These are phyloP conservation scores for Termitomyces sp. DNA, from an alignment of 1,284 basidiomycete genomes.

Conservation along the genomic window DNA sequence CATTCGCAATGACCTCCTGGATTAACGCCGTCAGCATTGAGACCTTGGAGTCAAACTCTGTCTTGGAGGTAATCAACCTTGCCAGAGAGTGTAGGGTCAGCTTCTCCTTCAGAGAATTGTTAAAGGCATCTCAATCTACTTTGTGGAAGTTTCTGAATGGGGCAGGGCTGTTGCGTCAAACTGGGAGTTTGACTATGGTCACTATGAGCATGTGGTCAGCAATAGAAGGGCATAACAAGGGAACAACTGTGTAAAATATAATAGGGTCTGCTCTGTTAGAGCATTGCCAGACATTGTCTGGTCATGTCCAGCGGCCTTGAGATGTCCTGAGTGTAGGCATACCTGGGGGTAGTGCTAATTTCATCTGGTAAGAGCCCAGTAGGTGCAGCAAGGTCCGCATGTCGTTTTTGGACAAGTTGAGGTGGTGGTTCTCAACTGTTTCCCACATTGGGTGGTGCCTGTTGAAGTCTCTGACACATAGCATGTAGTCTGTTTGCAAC, in stretches of 20 bases:
- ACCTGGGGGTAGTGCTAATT: not conserved
- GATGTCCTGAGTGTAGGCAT: not conserved
- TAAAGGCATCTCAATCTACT: constrained; percentile 4
- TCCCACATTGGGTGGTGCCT: constrained; percentile 45
- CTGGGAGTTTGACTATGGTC: not conserved
- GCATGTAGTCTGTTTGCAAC: not conserved
- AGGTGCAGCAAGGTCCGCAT: constrained; percentile 11
- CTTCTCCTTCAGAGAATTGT: not conserved
- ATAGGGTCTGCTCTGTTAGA: not conserved
- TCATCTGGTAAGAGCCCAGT: not conserved
- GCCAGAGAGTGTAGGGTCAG: not conserved
- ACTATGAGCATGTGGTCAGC: constrained; percentile 9
- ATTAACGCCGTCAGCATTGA: not conserved
- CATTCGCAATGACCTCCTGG: not conserved
- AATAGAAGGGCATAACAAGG: not conserved
- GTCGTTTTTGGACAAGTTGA: constrained; percentile 26
- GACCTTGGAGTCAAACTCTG: not conserved
- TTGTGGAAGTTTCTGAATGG: not conserved
- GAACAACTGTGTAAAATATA: not conserved
- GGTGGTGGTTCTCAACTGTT: constrained; percentile 29
- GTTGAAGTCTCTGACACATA: constrained; percentile 48
- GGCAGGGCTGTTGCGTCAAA: not conserved
- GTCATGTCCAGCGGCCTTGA: not conserved
- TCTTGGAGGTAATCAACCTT: not conserved
- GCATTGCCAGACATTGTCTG: constrained; percentile 6